These are phyloP conservation scores for Penicillium sclerotigenum DNA, from an alignment of 2,329 filamentous ascomycete genomes.

Conservation along the genomic window DNA sequence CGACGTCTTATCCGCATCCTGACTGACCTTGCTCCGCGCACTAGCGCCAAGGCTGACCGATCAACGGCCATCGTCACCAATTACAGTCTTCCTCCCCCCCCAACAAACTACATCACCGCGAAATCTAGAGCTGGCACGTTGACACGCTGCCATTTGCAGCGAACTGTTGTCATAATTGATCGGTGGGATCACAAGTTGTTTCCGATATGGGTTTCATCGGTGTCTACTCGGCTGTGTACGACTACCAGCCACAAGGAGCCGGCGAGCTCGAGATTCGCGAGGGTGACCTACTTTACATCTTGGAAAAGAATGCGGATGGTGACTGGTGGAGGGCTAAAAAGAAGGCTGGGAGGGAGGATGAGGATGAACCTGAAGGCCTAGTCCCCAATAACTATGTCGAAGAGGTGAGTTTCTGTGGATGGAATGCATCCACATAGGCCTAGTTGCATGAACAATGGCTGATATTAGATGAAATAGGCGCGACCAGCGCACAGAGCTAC, in stretches of 20 bases:
- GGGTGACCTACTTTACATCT: conserved; percentile 81
- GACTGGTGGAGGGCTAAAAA: conserved; percentile 98
- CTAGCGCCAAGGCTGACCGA: conserved; percentile 24
- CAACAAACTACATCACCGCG: conserved; percentile 12
- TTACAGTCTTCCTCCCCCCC: neutral
- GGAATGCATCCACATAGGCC: neutral
- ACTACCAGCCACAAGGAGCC: conserved; percentile 82
- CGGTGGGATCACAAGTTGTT: neutral
- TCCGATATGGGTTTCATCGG: conserved; percentile 80
- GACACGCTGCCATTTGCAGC: conserved; percentile 14
- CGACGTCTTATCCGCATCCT: neutral
- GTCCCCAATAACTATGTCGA: conserved; percentile 95
- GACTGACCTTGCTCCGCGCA: conserved; percentile 9
- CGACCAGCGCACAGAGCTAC: conserved; percentile 68
- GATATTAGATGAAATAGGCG: conserved; percentile 49
- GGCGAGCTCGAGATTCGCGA: conserved; percentile 82
- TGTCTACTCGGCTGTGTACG: conserved; percentile 86
- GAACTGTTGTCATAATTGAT: neutral
- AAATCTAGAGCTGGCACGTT: conserved; percentile 10
- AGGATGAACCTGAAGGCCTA: conserved; percentile 85
- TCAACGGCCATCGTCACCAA: conserved; percentile 19
- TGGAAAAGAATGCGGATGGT: conserved; percentile 75
- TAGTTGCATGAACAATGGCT: neutral
- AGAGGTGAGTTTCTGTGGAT: conserved; percentile 61
- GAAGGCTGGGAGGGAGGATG: conserved; percentile 75